Conservation (phyloP, 78 protist species). For the Dictyostelium brefeldianum region DNA sequence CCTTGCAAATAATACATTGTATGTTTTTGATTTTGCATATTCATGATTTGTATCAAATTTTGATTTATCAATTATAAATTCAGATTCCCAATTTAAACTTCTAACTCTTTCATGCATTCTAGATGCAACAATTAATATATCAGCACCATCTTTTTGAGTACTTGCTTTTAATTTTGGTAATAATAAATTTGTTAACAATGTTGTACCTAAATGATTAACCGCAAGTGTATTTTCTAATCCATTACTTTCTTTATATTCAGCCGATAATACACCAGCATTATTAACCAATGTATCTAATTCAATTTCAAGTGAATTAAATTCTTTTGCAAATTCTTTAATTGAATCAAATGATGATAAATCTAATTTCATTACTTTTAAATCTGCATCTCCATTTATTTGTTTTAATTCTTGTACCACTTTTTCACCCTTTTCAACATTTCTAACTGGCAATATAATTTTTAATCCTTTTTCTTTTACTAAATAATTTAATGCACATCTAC, state of each 20-base stretch:
- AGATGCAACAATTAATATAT: background rate
- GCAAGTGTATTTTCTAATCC: constrained; percentile 32
- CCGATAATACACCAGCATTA: constrained; percentile 46
- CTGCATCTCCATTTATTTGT: background rate
- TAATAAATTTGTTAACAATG: constrained; percentile 29
- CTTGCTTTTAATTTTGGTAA: constrained; percentile 8
- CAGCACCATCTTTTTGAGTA: background rate
- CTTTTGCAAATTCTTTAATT: constrained; percentile 39
- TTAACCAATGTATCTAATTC: constrained; percentile 37
- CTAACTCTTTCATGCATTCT: background rate
- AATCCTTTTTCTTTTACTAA: constrained; percentile 4
- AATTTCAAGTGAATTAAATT: constrained; percentile 4
- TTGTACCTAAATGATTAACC: constrained; percentile 56
- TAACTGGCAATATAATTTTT: constrained; percentile 22
- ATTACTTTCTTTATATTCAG: background rate
- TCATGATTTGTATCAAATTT: background rate
- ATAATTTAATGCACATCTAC: constrained; percentile 8
- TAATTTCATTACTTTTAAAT: constrained; percentile 1
- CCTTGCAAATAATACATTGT: constrained; percentile 23
- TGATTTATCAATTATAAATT: constrained; percentile 16
- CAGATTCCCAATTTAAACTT: background rate
- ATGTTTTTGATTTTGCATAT: constrained; percentile 24
- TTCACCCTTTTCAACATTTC: constrained; percentile 21
- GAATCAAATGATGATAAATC: constrained; percentile 56
- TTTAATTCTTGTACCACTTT: background rate